These are phyloP conservation scores for Pestalotiopsis sp. DNA, from an alignment of 2,329 filamentous ascomycete species.

Conservation along the genomic window DNA sequence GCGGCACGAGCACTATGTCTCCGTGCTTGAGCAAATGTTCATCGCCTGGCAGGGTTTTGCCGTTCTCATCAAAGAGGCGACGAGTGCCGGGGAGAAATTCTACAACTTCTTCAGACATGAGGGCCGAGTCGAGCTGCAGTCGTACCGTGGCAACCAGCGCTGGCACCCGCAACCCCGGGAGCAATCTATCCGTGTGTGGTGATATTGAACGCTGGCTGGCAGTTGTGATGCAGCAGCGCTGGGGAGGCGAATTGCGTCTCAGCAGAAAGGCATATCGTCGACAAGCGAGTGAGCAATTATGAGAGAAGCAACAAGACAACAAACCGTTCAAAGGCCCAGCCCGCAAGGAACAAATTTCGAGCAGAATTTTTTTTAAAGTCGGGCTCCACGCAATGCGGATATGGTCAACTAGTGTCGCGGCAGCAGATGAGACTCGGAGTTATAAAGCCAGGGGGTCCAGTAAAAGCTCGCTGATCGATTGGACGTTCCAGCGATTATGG, in stretches of 20 bases:
- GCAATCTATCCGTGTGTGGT: background rate
- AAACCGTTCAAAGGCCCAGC: background rate
- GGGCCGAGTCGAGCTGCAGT: background rate
- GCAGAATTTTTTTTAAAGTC: background rate
- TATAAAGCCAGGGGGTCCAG: background rate
- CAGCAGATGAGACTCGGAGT: background rate
- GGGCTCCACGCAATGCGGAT: background rate
- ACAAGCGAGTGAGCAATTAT: background rate
- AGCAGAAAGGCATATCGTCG: background rate
- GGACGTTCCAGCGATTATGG: background rate
- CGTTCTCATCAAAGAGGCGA: slow-evolving; percentile 7
- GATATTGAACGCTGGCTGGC: background rate
- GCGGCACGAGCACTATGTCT: slow-evolving; percentile 55
- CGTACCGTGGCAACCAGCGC: background rate
- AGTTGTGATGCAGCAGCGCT: background rate
- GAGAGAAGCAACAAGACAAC: background rate
- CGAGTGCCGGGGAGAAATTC: slow-evolving; percentile 5
- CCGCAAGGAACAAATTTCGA: background rate
- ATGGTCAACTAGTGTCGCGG: background rate
- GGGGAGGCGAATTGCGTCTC: background rate
- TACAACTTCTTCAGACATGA: background rate
- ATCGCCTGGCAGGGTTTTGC: slow-evolving; percentile 2
- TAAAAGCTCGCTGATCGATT: background rate
- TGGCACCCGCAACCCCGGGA: background rate
- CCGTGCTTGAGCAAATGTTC: slow-evolving; percentile 21